A percentile compares a stretch with the other conserved stretches of the same genome.
Evolutionary conservation across 331 rosid species (phyloP).

Genomic region (Cydonia oblonga): DNA sequence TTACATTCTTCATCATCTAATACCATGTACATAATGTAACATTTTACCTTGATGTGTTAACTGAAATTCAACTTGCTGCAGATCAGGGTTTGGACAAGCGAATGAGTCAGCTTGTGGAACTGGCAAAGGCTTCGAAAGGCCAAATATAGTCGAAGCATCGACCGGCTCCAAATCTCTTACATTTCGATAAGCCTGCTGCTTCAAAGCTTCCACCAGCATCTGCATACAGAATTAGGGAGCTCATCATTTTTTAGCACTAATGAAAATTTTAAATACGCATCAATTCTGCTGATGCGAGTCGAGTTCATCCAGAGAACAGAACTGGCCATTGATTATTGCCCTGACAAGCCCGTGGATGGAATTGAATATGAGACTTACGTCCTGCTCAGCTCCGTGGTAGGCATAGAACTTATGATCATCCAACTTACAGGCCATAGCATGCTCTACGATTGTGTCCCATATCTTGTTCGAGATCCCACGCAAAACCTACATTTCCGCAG

Average conservation of each 20-base stretch:
- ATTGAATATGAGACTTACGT: not conserved
- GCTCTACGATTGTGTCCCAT: conserved; percentile 37
- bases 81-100: conserved; percentile 17
- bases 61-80: conserved; percentile 10
- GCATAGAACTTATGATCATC: conserved; percentile 16
- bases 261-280: not conserved
- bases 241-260: not conserved
- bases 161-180: conserved; percentile 3
- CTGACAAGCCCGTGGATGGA: not conserved
- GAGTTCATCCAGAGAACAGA: not conserved
- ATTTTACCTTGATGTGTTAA: conserved; percentile 19
- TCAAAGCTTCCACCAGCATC: conserved; percentile 10
- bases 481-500: conserved; percentile 32
- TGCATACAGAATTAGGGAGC: not conserved
- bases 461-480: conserved; percentile 15
- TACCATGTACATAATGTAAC: not conserved
- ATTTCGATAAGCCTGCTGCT: conserved; percentile 7
- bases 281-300: not conserved
- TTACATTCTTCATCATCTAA: too few relatives aligned
- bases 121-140: conserved; percentile 12
- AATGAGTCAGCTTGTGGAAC: conserved; percentile 14
- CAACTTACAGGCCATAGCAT: conserved; percentile 33
- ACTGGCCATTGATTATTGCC: not conserved
- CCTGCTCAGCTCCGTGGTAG: not conserved
- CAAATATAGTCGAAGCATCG: conserved; percentile 8